Evolutionary conservation across 306 rosid species (phyloP), one percentile per base, ranked within the genome.

Genomic region (Ceratonia siliqua): DNA sequence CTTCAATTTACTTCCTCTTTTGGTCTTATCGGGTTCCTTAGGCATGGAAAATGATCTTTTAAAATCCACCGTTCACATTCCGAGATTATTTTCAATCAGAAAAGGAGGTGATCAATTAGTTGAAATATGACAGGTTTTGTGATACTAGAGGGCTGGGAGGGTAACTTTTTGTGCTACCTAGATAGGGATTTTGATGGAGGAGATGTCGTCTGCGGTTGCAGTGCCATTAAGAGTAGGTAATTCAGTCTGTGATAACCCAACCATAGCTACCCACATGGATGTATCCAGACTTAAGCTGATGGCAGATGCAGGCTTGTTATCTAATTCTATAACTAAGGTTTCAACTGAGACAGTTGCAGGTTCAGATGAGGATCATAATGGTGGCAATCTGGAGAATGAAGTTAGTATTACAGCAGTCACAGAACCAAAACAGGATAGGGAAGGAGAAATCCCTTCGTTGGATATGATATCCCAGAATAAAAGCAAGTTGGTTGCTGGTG

Each of bases 211-310:
- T 61, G 79, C 87, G 50, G 85, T 90, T 39, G 70, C 85, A 48
- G 87, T 90, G 85, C 92, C 97, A 83, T 86, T 87, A 56, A 74
- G 86, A 63, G 84, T 88, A 87, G 97, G 94, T 85, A 85, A 88
- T 82, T 85, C 91, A 46, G 86, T 89, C 68, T 88, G 91, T 78
- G 96, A 92, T 84, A 88, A 85, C 78, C 82, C 89, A 79, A 79
- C 80, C 64, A 76, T 84, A 74, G 86, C 88, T 52, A 79, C 80
- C 52, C 90, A 79, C 82, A 62, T 86, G 83, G 91, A 89, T 74
- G 79, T 92, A 83, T 80, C 92, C 65, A 85, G 88, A 67, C 88
- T 89, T 74, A 85, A 88, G 87, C 84, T 93, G 75, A 89, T 89
- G 91, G 78, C 85, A 20, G 92, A 89, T 82, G 73, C 83, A 5